Percentiles rank a stretch among this genome's conserved stretches.
These are phyloP conservation scores for Myriosclerotinia duriaeana DNA, from an alignment of 2,329 filamentous ascomycete genomes.

Conservation along the genomic window DNA sequence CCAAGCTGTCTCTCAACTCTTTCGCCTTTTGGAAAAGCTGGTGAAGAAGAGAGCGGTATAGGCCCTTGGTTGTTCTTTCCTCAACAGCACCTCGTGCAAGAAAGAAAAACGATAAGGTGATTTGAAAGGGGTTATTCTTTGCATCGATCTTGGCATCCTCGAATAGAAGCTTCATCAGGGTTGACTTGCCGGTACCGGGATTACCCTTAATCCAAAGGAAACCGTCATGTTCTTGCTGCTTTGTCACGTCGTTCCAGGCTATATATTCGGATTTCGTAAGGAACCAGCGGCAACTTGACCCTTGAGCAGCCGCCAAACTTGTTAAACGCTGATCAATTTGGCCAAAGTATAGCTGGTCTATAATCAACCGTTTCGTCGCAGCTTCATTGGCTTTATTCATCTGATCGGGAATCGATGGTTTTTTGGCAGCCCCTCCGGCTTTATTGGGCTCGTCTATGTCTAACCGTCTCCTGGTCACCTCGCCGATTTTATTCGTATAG, in stretches of 20 bases:
- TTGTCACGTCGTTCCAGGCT: conserved; percentile 43
- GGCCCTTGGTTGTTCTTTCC: conserved; percentile 49
- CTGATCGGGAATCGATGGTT: conserved; percentile 28
- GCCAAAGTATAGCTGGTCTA: conserved; percentile 44
- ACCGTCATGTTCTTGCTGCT: conserved; percentile 40
- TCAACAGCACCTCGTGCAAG: conserved; percentile 38
- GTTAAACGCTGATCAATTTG: conserved; percentile 44
- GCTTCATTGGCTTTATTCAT: not conserved
- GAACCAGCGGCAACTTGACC: conserved; percentile 47
- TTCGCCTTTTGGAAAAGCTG: conserved; percentile 46
- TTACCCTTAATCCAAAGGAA: conserved; percentile 52
- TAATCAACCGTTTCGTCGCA: conserved; percentile 31
- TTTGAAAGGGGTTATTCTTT: conserved; percentile 29
- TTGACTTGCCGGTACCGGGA: conserved; percentile 49
- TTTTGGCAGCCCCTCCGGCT: conserved; percentile 6
- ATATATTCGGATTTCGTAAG: conserved; percentile 40
- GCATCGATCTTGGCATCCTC: conserved; percentile 33
- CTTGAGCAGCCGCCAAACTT: conserved; percentile 43
- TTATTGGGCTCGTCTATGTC: no score
- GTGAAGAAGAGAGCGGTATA: conserved; percentile 52
- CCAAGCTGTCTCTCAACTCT: conserved; percentile 39
- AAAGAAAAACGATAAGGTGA: conserved; percentile 42
- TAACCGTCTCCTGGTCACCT: no score
- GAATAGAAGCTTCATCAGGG: conserved; percentile 44
- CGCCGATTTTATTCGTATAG: conserved; percentile 21